These are phyloP conservation scores for Chloris gayana DNA, from an alignment of 176 grass and related monocot genomes.

Conservation along the genomic window DNA sequence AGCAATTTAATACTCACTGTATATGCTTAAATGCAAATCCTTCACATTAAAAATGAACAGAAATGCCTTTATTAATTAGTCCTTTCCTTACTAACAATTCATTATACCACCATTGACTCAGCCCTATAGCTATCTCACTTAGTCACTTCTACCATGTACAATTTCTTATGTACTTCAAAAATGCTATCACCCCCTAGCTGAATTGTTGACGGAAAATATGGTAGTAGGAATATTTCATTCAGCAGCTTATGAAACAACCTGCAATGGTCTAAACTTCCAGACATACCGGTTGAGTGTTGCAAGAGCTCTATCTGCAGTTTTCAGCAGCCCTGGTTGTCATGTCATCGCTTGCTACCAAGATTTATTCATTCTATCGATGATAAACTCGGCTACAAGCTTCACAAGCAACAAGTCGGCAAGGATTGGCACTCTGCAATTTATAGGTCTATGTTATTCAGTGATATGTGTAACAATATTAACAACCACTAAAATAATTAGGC, in stretches of 20 bases:
- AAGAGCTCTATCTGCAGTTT: neutral
- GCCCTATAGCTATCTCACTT: neutral
- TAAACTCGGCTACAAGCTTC: neutral
- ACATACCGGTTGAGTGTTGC: neutral
- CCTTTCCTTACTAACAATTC: neutral
- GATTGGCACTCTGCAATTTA: neutral
- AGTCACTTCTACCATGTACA: conserved; percentile 23
- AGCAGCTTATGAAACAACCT: neutral
- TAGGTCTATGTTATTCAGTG: neutral
- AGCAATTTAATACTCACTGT: neutral
- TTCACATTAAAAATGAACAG: neutral
- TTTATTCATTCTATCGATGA: neutral
- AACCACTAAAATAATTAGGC: neutral
- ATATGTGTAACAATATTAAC: neutral
- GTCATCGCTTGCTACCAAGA: neutral
- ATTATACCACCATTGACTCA: neutral
- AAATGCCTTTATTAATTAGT: conserved; percentile 19
- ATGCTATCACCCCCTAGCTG: neutral
- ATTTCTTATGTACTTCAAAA: neutral
- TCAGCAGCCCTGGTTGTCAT: neutral
- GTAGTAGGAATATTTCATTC: neutral
- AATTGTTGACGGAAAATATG: neutral
- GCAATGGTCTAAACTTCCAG: neutral
- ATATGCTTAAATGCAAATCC: neutral
- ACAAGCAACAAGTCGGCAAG: neutral